Percentiles rank a stretch among this genome's conserved stretches.
Evolutionary conservation across 345 rosid species (phyloP).

Genomic region (Ailanthus altissimus): DNA sequence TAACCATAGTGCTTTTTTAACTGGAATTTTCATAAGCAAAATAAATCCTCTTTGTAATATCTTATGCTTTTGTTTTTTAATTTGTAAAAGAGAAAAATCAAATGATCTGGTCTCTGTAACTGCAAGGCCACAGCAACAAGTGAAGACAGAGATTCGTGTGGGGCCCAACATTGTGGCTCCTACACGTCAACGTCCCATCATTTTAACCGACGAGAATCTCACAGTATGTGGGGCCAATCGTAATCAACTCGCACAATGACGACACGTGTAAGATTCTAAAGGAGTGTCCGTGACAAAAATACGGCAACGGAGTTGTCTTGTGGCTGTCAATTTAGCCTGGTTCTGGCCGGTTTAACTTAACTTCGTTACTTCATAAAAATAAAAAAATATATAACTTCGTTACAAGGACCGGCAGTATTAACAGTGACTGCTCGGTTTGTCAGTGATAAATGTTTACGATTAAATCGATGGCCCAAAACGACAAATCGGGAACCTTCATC

Average conservation of each 20-base stretch:
- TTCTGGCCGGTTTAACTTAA: not conserved
- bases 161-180: constrained; percentile 20
- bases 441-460: constrained; percentile 20
- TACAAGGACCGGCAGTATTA: not conserved
- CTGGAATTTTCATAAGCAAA: no score
- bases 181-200: constrained; percentile 30
- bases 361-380: no score
- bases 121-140: constrained; percentile 8
- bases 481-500: constrained; percentile 10
- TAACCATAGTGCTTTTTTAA: no score
- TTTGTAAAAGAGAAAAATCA: no score
- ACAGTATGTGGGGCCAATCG: not conserved
- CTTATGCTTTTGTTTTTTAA: no score
- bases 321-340: constrained; percentile 35
- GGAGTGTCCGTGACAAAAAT: not conserved
- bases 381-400: no score
- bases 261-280: constrained; percentile 17
- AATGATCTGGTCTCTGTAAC: no score
- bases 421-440: constrained; percentile 19
- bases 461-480: constrained; percentile 16
- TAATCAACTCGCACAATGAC: not conserved
- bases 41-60: no score
- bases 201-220: constrained; percentile 24
- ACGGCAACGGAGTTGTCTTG: not conserved
- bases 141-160: constrained; percentile 49